Evolutionary conservation across 2,329 filamentous ascomycete species (phyloP).

Genomic region (Apiospora hydei): DNA sequence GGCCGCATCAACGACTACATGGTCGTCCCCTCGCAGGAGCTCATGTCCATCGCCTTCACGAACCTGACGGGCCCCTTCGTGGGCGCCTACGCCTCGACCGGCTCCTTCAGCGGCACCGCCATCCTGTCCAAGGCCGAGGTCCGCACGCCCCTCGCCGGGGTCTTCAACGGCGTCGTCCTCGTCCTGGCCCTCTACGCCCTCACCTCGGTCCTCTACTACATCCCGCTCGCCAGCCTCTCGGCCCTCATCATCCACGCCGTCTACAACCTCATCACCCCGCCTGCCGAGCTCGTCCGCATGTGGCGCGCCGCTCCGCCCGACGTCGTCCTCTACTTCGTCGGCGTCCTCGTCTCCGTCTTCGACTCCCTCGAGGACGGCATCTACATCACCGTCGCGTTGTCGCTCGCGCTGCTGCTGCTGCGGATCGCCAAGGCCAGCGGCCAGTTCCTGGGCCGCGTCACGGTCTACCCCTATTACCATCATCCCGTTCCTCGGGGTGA

Average conservation of each 20-base stretch:
- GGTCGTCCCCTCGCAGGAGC: conserved; percentile 95
- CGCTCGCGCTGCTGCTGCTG: conserved; percentile 80
- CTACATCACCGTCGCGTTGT: conserved; percentile 83
- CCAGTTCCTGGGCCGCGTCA: conserved; percentile 82
- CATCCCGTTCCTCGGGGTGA: conserved; percentile 75
- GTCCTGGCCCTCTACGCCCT: conserved; percentile 90
- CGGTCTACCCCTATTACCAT: conserved; percentile 82
- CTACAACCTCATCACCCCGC: conserved; percentile 87
- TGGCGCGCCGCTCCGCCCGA: conserved; percentile 93
- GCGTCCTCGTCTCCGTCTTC: conserved; percentile 90
- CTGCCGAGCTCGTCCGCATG: conserved; percentile 92
- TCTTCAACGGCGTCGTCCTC: conserved; percentile 86
- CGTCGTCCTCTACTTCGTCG: conserved; percentile 89
- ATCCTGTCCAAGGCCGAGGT: conserved; percentile 98
- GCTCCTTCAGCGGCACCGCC: conserved; percentile 94
- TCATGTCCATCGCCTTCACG: conserved; percentile 90
- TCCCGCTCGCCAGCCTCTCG: conserved; percentile 80
- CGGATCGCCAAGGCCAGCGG: conserved; percentile 84
- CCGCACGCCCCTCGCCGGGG: conserved; percentile 86
- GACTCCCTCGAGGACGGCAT: conserved; percentile 89
- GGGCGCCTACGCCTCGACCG: conserved; percentile 89
- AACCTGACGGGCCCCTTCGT: conserved; percentile 93
- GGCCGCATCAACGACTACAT: conserved; percentile 95
- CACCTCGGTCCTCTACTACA: conserved; percentile 91
- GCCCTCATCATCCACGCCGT: conserved; percentile 97